Evolutionary conservation across 768 basidiomycete genomes (phyloP).

Genomic region (Hortiboletus campestris): DNA sequence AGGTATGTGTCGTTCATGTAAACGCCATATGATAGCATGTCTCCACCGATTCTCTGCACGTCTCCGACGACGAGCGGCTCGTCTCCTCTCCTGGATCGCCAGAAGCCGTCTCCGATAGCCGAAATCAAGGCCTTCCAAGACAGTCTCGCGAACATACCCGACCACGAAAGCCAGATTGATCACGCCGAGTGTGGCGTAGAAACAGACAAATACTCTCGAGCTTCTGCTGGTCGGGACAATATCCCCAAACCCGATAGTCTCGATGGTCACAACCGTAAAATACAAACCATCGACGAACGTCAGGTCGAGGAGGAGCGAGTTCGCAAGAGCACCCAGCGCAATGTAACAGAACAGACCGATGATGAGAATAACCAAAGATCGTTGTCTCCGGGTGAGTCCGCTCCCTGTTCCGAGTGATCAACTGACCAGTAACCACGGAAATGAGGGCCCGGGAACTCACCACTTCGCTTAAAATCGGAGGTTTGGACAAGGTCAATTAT

Average conservation of each 20-base stretch:
- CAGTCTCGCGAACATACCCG: slow-evolving; percentile 61
- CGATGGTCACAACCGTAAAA: slow-evolving; percentile 71
- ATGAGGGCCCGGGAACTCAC: slow-evolving; percentile 34
- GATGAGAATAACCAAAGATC: slow-evolving; percentile 74
- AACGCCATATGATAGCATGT: slow-evolving; percentile 59
- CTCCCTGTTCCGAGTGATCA: slow-evolving; percentile 49
- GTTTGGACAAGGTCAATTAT: slow-evolving; percentile 59
- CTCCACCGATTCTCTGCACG: slow-evolving; percentile 56
- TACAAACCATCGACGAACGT: slow-evolving; percentile 75
- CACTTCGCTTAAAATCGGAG: slow-evolving; percentile 60
- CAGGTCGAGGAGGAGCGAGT: slow-evolving; percentile 49
- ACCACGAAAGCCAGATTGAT: slow-evolving; percentile 64
- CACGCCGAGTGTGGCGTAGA: slow-evolving; percentile 60
- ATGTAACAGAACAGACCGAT: slow-evolving; percentile 74
- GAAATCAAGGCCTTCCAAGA: slow-evolving; percentile 72
- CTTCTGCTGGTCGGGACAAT: slow-evolving; percentile 52
- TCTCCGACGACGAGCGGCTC: slow-evolving; percentile 39
- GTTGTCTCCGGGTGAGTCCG: slow-evolving; percentile 77
- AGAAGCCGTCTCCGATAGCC: slow-evolving; percentile 56
- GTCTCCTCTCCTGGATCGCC: slow-evolving; percentile 45
- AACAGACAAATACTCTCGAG: slow-evolving; percentile 56
- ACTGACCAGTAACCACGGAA: background rate
- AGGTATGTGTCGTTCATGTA: slow-evolving; percentile 47
- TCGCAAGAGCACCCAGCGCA: slow-evolving; percentile 65
- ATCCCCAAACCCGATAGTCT: slow-evolving; percentile 78